Conservation (phyloP, 1,139 yeast species). For the Debaryomyces sp. region DNA sequence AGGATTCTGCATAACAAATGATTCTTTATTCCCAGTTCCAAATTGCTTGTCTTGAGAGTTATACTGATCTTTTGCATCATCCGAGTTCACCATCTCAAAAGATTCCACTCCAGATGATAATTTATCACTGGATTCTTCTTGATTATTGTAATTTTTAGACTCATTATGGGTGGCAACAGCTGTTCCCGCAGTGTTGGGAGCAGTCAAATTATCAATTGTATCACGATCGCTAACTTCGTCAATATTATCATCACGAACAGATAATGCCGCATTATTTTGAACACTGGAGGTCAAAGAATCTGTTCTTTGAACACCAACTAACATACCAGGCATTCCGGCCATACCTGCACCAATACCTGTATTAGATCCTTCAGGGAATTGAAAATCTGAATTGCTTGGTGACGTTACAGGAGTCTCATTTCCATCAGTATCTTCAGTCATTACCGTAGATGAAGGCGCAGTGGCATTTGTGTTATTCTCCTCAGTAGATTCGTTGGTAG, state of each 20-base stretch:
- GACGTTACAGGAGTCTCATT: slow-evolving; percentile 60
- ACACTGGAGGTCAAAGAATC: slow-evolving; percentile 89
- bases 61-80: slow-evolving; percentile 34
- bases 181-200: slow-evolving; percentile 21
- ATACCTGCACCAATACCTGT: slow-evolving; percentile 44
- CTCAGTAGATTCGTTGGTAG: slow-evolving; percentile 17
- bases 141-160: background rate
- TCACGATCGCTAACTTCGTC: slow-evolving; percentile 65
- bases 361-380: slow-evolving; percentile 48
- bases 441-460: slow-evolving; percentile 40
- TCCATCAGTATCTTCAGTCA: slow-evolving; percentile 33
- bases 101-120: slow-evolving; percentile 53
- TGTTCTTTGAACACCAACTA: slow-evolving; percentile 56
- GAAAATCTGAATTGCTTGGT: slow-evolving; percentile 56
- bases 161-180: slow-evolving; percentile 5
- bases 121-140: slow-evolving; percentile 33
- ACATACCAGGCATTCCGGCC: slow-evolving; percentile 52
- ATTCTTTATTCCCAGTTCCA: slow-evolving; percentile 5
- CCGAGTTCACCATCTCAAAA: slow-evolving; percentile 55
- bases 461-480: slow-evolving; percentile 28
- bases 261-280: slow-evolving; percentile 87
- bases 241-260: slow-evolving; percentile 75
- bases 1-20: slow-evolving; percentile 17
- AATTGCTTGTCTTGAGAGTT: background rate
- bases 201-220: slow-evolving; percentile 44